Evolutionary conservation across 1,284 basidiomycete species (phyloP).

Genomic region (Rugosomyces carneus): DNA sequence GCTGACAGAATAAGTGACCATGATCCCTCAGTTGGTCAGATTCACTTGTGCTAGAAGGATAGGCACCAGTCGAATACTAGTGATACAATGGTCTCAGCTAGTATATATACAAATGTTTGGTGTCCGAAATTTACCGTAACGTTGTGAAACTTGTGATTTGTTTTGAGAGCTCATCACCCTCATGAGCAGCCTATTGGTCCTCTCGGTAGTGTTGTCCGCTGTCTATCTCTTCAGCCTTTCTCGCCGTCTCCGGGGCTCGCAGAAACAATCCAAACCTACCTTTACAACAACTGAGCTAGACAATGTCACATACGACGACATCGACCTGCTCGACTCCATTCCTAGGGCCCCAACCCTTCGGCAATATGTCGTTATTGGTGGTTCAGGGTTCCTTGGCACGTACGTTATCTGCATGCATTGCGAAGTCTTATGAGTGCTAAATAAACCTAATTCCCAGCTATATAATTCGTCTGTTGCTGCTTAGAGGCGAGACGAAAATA

Average conservation of each 20-base stretch:
- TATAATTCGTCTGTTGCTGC: constrained; percentile 26
- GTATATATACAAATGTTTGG: no score
- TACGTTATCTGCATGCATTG: constrained; percentile 13
- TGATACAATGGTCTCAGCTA: no score
- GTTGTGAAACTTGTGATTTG: no score
- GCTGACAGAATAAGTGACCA: constrained; percentile 47
- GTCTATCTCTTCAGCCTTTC: constrained; percentile 19
- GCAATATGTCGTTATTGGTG: constrained; percentile 29
- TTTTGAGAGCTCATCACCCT: neutral
- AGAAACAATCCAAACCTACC: constrained; percentile 1
- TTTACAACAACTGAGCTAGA: constrained; percentile 19
- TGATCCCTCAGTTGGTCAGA: constrained; percentile 48
- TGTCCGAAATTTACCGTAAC: no score
- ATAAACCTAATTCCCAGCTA: constrained; percentile 18
- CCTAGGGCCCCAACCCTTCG: constrained; percentile 21
- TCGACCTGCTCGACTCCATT: constrained; percentile 25
- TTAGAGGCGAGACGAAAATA: constrained; percentile 28
- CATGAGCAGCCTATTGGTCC: neutral
- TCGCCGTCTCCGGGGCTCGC: constrained; percentile 14
- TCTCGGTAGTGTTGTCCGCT: neutral
- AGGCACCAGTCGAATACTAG: no score
- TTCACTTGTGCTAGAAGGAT: constrained; percentile 39
- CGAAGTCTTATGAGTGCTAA: neutral
- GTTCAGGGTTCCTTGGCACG: constrained; percentile 31
- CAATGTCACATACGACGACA: constrained; percentile 22